Evolutionary conservation across 2,329 filamentous ascomycete species (phyloP).

Genomic region (Chrysosporium queenslandicum): DNA sequence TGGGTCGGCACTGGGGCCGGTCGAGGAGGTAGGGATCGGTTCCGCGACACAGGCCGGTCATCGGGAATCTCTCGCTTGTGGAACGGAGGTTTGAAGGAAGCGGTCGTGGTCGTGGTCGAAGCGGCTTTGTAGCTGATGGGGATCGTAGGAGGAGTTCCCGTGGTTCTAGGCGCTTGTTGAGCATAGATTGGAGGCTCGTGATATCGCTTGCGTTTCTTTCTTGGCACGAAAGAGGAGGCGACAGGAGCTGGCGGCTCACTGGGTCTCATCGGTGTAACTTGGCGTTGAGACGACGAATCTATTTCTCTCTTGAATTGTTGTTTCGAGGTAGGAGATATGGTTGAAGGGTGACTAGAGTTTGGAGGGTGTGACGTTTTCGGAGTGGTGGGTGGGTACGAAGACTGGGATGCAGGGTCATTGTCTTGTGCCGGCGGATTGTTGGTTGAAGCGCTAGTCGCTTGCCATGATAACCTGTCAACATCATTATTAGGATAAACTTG

Average conservation of each 20-base stretch:
- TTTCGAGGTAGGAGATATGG: constrained; percentile 14
- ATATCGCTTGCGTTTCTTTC: constrained; percentile 43
- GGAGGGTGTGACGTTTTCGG: constrained; percentile 13
- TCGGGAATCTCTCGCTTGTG: constrained; percentile 24
- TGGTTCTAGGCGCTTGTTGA: constrained; percentile 34
- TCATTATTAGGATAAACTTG: constrained; percentile 1
- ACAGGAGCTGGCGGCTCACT: not conserved
- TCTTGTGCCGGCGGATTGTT: not conserved
- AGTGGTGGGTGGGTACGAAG: constrained; percentile 14
- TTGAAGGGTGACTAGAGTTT: constrained; percentile 12
- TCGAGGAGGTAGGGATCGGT: constrained; percentile 12
- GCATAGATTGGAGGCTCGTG: constrained; percentile 46
- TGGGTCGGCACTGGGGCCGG: constrained; percentile 14
- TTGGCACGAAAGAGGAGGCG: constrained; percentile 25
- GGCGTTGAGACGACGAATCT: constrained; percentile 5
- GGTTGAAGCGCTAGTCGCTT: constrained; percentile 8
- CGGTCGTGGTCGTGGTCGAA: not conserved
- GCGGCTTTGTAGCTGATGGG: constrained; percentile 24
- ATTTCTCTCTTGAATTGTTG: constrained; percentile 6
- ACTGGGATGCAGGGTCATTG: constrained; percentile 2
- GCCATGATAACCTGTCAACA: not conserved
- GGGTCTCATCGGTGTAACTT: constrained; percentile 7
- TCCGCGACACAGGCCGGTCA: constrained; percentile 4
- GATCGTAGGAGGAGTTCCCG: constrained; percentile 35
- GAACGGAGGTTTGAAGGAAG: constrained; percentile 21